Evolutionary conservation across 2,329 filamentous ascomycete species (phyloP).

Genomic region (Mycosphaerella sp.): DNA sequence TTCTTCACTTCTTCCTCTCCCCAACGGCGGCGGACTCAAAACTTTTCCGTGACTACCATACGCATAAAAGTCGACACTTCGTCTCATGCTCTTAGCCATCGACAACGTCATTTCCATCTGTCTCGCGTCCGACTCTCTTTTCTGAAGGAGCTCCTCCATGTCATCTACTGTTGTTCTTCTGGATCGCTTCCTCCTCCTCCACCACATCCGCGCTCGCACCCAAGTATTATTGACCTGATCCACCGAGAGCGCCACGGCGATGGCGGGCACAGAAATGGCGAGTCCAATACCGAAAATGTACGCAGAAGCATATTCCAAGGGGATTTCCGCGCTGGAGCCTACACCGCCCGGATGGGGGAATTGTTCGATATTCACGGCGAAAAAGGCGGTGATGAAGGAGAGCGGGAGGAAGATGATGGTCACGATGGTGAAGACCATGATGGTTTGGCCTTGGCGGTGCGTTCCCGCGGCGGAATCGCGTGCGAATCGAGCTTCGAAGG

Average conservation of each 20-base stretch:
- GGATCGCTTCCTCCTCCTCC: background rate
- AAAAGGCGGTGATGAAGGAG: constrained; percentile 51
- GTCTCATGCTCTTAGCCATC: constrained; percentile 16
- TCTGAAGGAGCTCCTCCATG: background rate
- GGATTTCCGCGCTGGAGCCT: constrained; percentile 22
- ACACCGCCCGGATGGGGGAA: constrained; percentile 36
- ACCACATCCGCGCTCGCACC: constrained; percentile 2
- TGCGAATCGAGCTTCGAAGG: constrained; percentile 57
- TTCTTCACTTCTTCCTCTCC: constrained; percentile 10
- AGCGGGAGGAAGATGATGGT: constrained; percentile 53
- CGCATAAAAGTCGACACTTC: constrained; percentile 17
- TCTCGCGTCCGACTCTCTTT: constrained; percentile 2
- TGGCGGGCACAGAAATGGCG: constrained; percentile 43
- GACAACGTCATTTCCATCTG: constrained; percentile 14
- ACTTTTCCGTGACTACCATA: constrained; percentile 8
- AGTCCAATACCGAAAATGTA: constrained; percentile 53
- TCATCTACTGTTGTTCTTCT: background rate
- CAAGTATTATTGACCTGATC: constrained; percentile 14
- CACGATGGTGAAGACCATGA: constrained; percentile 55
- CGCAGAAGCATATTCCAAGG: constrained; percentile 45
- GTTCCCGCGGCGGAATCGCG: constrained; percentile 57
- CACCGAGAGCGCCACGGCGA: constrained; percentile 19
- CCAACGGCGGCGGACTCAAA: constrained; percentile 4
- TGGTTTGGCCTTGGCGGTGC: constrained; percentile 50
- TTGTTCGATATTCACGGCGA: constrained; percentile 49